Base-by-base conservation (phyloP, 306 rosid genomes). In the Castanopsis chinensis region DNA sequence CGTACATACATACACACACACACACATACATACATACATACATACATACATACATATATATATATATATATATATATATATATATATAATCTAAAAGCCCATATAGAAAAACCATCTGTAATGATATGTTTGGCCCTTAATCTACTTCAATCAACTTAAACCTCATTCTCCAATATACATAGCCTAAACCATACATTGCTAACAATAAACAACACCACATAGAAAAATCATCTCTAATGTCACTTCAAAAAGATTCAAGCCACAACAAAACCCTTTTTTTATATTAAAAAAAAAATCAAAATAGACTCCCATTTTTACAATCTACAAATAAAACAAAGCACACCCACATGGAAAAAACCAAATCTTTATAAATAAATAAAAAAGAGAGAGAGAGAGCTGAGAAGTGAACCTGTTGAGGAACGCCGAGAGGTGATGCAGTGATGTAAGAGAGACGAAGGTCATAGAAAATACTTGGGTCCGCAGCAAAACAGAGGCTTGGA, bases 401-500 rank as follows among this genome's bases (percentile, higher is more conserved):
- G 51, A 59, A 81, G 69, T 69, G 51, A 85, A 92, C 97, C 97
- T 52, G 83, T 80, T 94, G 99, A 73, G 92, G 85, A 80, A 91
- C 85, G 23, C 99, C 97, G 5, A 94, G 93, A 11, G 97, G 97
- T 21, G 97, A 88, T 70, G 65, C 91, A 17, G 97, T 90, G 84
- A 83, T 78, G 85, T 90, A 92, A 8, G 95, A 79, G 43, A 92
- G 32, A n/a, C 53, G 91, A 45, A 92, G 84, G 12, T 91, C 97
- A 64, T 21, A 75, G 79, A 21, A 88, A 56, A 89, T 78, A 10
- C 37, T 64, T 14, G 97, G 97, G 83, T 94, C 97, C 1, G 88
- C 93, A 1, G 83, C 91, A 53, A 76, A 87, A 73, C 81, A 90
- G 83, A 87, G 78, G 19, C 69, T 51, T 12, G 93, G 70, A 27